These are phyloP conservation scores for carrot (Daucus carota) DNA, from an alignment of 129 eudicot genomes.

Conservation along the genomic window DH1_v3.0 NC_030384.2:37432001-37432500, in stretches of 20 bases:
- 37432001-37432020: neutral
- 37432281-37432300: neutral
- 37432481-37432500: conserved; percentile 25
- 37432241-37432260: neutral
- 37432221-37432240: neutral
- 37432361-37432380: neutral
- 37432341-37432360: neutral
- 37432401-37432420: neutral
- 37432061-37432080: neutral
- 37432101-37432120: neutral
- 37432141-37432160: neutral
- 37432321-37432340: no score
- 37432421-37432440: no score
- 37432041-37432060: neutral
- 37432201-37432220: no score
- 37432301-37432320: no score
- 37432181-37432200: no score
- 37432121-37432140: neutral
- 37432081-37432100: neutral
- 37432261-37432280: neutral
- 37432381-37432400: neutral
- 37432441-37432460: no score
- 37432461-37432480: no score
- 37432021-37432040: neutral
- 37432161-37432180: no score